Base-by-base conservation (phyloP, 371 early-diverging fungal species). In the Apophysomyces variabilis region DNA sequence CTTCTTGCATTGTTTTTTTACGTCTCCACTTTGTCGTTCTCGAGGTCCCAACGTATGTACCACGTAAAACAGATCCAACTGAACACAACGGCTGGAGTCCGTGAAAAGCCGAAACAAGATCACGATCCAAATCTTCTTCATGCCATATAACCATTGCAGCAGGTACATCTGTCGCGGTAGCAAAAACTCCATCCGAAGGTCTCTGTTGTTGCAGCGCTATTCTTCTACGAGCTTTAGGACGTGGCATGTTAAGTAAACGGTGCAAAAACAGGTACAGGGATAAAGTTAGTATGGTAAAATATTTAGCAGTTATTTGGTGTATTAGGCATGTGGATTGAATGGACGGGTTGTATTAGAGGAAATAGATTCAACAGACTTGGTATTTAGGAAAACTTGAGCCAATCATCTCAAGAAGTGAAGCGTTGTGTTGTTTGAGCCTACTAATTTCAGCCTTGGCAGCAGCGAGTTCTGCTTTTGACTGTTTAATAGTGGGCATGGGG, bases 161-260 rank as follows among this genome's bases (percentile, higher is more conserved):
- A 46, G n/a, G 47, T 1, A 46, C 12, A 14, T 46, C 1, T 16
- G 13, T 46, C 18, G 47, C 9, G 3, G n/a, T 1, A 46, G 47
- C 47, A 46, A 46, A 46, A 16, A 16, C 9, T 46, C 47, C 47
- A 1, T 46, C 47, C 7, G n/a, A 8, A n/a, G 47, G 4, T 16
- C 47, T 46, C 1, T 46, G 9, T 6, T 46, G 47, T 16, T 46
- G 47, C 3, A 46, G n/a, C 47, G 5, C 47, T 46, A 4, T 46
- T 46, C 47, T 46, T 46, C 47, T 46, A n/a, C 47, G 47, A 46
- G 47, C 5, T 46, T 46, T 46, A 16, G 47, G 47, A n/a, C 47
- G 47, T 6, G 47, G 4, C 47, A 46, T 46, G 14, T 43, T 3
- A 43, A 43, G 26, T 26, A 26, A 26, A 1, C 26, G 26, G 26